Conservation (phyloP, 306 rosid genomes). For the Vicia sativa region DNA sequence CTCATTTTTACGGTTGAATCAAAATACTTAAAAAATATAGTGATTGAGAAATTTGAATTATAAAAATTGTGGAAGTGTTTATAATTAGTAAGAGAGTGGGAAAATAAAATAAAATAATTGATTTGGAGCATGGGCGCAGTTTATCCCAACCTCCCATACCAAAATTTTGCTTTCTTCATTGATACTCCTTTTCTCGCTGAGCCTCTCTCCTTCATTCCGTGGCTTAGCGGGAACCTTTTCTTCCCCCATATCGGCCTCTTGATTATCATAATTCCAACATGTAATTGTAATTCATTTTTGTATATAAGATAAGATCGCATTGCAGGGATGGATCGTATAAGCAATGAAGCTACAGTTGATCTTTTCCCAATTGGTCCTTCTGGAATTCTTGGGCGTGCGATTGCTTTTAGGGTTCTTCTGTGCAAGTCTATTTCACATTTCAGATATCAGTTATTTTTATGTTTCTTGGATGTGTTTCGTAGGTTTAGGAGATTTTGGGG, state of each 20-base stretch:
- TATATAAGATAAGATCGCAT: background rate
- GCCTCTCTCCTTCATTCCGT: background rate
- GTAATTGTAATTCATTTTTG: background rate
- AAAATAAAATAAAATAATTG: too few relatives aligned
- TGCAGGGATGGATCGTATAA: constrained; percentile 69
- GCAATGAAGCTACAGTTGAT: constrained; percentile 78
- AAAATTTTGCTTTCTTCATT: too few relatives aligned
- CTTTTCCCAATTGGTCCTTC: constrained; percentile 84
- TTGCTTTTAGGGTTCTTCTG: constrained; percentile 77
- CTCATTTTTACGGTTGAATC: too few relatives aligned
- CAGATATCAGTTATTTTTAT: constrained; percentile 54
- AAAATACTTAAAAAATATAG: too few relatives aligned
- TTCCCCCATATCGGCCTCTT: background rate
- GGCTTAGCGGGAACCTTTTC: constrained; percentile 22
- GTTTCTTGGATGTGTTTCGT: constrained; percentile 43
- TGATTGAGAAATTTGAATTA: too few relatives aligned
- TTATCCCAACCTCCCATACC: too few relatives aligned
- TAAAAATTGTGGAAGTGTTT: too few relatives aligned
- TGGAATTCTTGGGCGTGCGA: constrained; percentile 65
- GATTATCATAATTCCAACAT: too few relatives aligned
- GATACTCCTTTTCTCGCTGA: background rate
- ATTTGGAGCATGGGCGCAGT: too few relatives aligned
- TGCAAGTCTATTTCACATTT: constrained; percentile 77
- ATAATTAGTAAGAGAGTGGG: too few relatives aligned
- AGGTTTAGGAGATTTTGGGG: constrained; percentile 51